These are phyloP conservation scores for Piloderma croceum DNA, from an alignment of 768 basidiomycete genomes.

Conservation along the genomic window DNA sequence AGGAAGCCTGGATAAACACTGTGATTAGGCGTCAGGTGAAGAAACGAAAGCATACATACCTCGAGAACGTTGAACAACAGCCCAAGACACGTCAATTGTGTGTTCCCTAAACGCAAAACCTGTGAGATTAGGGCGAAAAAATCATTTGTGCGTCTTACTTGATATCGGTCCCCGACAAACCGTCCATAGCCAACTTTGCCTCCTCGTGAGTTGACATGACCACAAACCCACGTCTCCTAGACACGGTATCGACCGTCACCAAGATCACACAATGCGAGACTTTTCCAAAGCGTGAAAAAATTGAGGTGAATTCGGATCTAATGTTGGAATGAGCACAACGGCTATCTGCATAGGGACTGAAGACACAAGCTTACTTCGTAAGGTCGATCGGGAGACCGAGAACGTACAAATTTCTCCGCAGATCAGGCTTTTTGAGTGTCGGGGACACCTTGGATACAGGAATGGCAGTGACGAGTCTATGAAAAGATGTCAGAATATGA, in stretches of 20 bases:
- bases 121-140: not conserved
- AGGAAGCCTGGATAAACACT: conserved; percentile 51
- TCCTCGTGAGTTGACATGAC: conserved; percentile 75
- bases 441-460: conserved; percentile 16
- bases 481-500: not conserved
- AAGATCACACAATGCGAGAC: conserved; percentile 77
- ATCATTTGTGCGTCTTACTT: conserved; percentile 39
- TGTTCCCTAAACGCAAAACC: conserved; percentile 47
- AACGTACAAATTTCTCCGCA: conserved; percentile 76
- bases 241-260: conserved; percentile 79
- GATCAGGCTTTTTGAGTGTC: conserved; percentile 30
- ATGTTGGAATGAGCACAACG: not conserved
- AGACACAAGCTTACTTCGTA: conserved; percentile 49
- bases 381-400: conserved; percentile 79
- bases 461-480: conserved; percentile 36
- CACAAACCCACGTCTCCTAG: conserved; percentile 76
- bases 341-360: conserved; percentile 1
- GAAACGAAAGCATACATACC: conserved; percentile 33
- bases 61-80: conserved; percentile 81
- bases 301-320: conserved; percentile 51
- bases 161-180: conserved; percentile 61
- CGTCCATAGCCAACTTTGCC: conserved; percentile 62
- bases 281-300: conserved; percentile 61
- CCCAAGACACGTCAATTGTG: conserved; percentile 78
- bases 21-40: not conserved